phyloP scores from a whole-genome alignment of 2,329 filamentous ascomycete species.

The Colletotrichum sp. region DNA sequence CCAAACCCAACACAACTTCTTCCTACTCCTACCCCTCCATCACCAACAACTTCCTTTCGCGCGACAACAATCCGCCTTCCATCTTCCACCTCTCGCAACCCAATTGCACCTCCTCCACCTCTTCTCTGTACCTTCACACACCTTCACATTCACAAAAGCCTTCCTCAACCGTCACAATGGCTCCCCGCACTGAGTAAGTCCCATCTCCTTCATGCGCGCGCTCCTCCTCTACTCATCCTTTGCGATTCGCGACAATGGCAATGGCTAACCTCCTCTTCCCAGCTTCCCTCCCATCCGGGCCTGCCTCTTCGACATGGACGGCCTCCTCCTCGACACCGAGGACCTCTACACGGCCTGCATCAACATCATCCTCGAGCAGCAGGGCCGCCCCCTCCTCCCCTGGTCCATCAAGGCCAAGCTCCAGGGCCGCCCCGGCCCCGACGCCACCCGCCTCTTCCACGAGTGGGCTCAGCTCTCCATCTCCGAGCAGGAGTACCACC shows the following conservation, averaged over 20 bases:
- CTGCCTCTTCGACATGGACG: conserved; percentile 99
- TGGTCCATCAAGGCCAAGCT: conserved; percentile 95
- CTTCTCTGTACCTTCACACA: background rate
- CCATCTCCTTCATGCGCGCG: background rate
- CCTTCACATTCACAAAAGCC: background rate
- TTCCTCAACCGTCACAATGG: conserved; percentile 36
- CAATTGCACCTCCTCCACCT: background rate
- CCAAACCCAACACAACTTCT: background rate
- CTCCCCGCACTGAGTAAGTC: conserved; percentile 49
- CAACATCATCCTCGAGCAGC: conserved; percentile 80
- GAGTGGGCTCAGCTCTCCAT: conserved; percentile 90
- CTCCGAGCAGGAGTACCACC: conserved; percentile 67
- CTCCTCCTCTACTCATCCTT: conserved; percentile 32
- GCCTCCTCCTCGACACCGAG: conserved; percentile 91
- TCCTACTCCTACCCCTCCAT: background rate
- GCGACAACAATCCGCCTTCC: background rate
- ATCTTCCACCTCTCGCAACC: background rate
- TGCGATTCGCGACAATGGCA: background rate
- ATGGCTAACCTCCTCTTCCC: background rate
- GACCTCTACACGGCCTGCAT: conserved; percentile 85
- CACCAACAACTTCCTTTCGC: background rate
- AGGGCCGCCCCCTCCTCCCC: conserved; percentile 76
- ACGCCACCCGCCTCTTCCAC: conserved; percentile 62
- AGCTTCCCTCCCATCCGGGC: conserved; percentile 83
- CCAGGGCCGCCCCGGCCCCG: conserved; percentile 61